Evolutionary conservation across 2,329 filamentous ascomycete genomes (phyloP).

Genomic region (Exophiala xenobiotica): DNA sequence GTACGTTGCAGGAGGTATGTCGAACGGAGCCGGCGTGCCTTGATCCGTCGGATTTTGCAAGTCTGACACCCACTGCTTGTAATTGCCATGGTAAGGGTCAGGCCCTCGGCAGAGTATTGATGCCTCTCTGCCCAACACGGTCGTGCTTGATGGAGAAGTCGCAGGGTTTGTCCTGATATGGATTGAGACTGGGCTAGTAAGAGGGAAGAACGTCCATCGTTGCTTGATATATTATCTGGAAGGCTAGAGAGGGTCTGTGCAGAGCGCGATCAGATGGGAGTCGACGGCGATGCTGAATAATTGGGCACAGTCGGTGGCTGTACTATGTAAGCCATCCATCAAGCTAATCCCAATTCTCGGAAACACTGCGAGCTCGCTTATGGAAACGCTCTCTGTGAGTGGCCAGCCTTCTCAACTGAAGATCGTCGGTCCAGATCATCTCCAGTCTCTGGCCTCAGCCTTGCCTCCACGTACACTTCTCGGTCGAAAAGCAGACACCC

Average conservation of each 20-base stretch:
- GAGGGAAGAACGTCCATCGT: no score
- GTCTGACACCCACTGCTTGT: constrained; percentile 30
- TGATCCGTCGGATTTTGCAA: constrained; percentile 32
- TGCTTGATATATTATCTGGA: no score
- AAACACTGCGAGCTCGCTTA: background rate
- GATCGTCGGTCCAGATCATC: background rate
- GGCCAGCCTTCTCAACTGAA: background rate
- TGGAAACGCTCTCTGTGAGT: background rate
- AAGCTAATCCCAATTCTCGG: background rate
- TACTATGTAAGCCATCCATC: background rate
- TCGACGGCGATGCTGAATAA: background rate
- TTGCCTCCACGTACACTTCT: background rate
- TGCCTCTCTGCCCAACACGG: background rate
- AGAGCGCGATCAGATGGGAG: background rate
- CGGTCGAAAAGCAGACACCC: background rate
- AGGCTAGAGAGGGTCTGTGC: background rate
- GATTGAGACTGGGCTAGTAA: no score
- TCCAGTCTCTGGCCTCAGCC: background rate
- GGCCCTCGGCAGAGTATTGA: background rate
- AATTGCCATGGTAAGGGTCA: background rate
- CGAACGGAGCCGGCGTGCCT: constrained; percentile 19
- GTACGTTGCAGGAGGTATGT: background rate
- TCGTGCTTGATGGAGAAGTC: background rate
- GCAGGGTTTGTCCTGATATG: constrained; percentile 1
- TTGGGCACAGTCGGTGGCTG: background rate